Conservation (phyloP, 345 rosid genomes). For the Gossypium mustelinum region DNA sequence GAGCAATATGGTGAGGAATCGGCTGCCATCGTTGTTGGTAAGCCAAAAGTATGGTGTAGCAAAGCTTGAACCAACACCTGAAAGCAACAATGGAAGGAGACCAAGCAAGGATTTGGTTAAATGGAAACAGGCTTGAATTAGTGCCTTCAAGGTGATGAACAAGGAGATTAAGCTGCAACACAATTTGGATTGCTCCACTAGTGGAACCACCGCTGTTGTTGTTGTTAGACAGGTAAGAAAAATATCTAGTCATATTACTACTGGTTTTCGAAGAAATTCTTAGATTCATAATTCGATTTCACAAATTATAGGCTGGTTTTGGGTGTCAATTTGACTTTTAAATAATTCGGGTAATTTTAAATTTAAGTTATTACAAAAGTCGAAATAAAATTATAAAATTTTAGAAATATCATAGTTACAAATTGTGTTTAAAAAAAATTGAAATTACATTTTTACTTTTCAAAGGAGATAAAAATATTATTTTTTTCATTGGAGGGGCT, state of each 20-base stretch:
- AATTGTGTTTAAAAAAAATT: too few species aligned
- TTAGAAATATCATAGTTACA: too few species aligned
- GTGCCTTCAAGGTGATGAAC: constrained; percentile 63
- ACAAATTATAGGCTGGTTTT: not conserved
- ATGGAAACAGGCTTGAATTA: constrained; percentile 46
- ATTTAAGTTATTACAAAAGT: too few species aligned
- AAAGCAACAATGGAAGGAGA: not conserved
- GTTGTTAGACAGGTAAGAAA: constrained; percentile 51
- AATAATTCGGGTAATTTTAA: too few species aligned
- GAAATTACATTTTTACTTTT: too few species aligned
- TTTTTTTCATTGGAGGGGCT: too few species aligned
- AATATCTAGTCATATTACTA: not conserved
- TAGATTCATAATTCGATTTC: not conserved
- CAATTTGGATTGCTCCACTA: constrained; percentile 53
- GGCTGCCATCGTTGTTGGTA: constrained; percentile 53
- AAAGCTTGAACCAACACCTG: not conserved
- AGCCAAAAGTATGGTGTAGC: constrained; percentile 40
- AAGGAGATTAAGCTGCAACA: constrained; percentile 66
- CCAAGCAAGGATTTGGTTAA: constrained; percentile 20
- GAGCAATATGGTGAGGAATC: constrained; percentile 62
- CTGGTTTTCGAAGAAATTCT: not conserved
- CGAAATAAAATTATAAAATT: too few species aligned
- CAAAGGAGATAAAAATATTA: too few species aligned
- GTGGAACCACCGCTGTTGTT: constrained; percentile 83
- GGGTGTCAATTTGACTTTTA: too few species aligned